A percentile compares a stretch with the other conserved stretches of the same genome.
Conservation (phyloP, 352 stramenopile genomes). For the Achlya hypogyna region DNA sequence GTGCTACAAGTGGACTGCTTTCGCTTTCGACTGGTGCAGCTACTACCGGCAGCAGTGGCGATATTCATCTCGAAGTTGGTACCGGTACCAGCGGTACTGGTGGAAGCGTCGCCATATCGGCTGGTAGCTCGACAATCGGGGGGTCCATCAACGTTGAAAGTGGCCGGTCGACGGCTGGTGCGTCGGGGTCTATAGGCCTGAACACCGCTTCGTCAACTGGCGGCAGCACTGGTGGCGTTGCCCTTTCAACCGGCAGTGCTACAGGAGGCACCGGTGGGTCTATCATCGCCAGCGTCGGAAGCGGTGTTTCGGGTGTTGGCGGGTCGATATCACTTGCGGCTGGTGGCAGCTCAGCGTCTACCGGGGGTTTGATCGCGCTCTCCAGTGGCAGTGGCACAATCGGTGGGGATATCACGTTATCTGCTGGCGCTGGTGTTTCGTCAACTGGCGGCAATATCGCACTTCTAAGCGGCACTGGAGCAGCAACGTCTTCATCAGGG, state of each 20-base stretch:
- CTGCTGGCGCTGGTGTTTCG: slow-evolving; percentile 18
- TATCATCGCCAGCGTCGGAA: slow-evolving; percentile 15
- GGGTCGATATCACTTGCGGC: not conserved
- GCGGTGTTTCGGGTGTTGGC: slow-evolving; percentile 29
- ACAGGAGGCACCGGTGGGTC: slow-evolving; percentile 23
- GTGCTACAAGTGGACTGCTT: not conserved
- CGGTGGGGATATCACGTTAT: slow-evolving; percentile 26
- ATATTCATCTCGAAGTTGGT: slow-evolving; percentile 19
- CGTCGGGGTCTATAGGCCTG: not conserved
- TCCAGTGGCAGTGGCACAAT: slow-evolving; percentile 42
- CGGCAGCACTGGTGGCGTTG: slow-evolving; percentile 26
- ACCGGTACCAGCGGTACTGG: slow-evolving; percentile 23
- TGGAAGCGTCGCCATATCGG: slow-evolving; percentile 24
- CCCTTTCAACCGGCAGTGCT: slow-evolving; percentile 21
- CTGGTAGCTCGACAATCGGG: not conserved
- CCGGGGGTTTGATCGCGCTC: not conserved
- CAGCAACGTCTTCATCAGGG: not conserved
- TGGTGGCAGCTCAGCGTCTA: not conserved
- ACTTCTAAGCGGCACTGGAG: not conserved
- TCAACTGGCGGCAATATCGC: slow-evolving; percentile 33
- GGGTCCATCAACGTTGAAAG: not conserved
- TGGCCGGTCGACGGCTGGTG: not conserved
- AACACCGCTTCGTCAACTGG: slow-evolving; percentile 23
- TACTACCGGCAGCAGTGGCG: slow-evolving; percentile 19
- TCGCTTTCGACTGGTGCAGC: not conserved